Evolutionary conservation across 2,329 filamentous ascomycete genomes (phyloP).

Genomic region (Fusarium nurragi): DNA sequence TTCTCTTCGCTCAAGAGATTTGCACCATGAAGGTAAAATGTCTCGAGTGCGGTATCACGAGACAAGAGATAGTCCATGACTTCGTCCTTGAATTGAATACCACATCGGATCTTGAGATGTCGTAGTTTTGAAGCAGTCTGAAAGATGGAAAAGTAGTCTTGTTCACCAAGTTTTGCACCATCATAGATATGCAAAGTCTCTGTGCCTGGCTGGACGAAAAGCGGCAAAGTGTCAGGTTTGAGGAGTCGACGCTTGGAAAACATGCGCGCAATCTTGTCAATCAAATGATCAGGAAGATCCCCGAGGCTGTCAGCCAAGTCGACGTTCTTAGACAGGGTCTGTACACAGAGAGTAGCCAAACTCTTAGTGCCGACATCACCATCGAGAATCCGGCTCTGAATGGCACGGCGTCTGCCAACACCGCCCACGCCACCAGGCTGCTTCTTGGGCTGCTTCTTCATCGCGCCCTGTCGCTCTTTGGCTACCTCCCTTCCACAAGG

Average conservation of each 20-base stretch:
- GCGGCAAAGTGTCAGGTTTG: slow-evolving; percentile 61
- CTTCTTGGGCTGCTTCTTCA: slow-evolving; percentile 59
- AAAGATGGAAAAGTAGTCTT: slow-evolving; percentile 85
- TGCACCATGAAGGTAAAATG: slow-evolving; percentile 81
- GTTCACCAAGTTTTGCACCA: slow-evolving; percentile 70
- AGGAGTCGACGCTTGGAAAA: slow-evolving; percentile 69
- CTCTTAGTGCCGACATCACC: slow-evolving; percentile 76
- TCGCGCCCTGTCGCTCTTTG: slow-evolving; percentile 63
- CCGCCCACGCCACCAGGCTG: slow-evolving; percentile 59
- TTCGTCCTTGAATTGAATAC: slow-evolving; percentile 89
- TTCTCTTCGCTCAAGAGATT: slow-evolving; percentile 82
- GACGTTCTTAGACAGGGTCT: slow-evolving; percentile 70
- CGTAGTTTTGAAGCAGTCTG: slow-evolving; percentile 75
- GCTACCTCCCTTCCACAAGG: slow-evolving; percentile 81
- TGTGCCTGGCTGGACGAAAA: slow-evolving; percentile 64
- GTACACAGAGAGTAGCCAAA: slow-evolving; percentile 70
- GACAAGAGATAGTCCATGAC: slow-evolving; percentile 83
- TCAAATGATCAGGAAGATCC: slow-evolving; percentile 62
- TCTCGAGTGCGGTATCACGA: slow-evolving; percentile 73
- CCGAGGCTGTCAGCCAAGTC: slow-evolving; percentile 70
- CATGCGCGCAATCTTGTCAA: slow-evolving; percentile 68
- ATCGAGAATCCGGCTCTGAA: slow-evolving; percentile 86
- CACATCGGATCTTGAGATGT: slow-evolving; percentile 79
- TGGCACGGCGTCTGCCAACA: slow-evolving; percentile 73
- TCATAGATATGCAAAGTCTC: slow-evolving; percentile 67